phyloP scores from a whole-genome alignment of 1,284 basidiomycete species.

The Cryptococcus deneoformans region DNA sequence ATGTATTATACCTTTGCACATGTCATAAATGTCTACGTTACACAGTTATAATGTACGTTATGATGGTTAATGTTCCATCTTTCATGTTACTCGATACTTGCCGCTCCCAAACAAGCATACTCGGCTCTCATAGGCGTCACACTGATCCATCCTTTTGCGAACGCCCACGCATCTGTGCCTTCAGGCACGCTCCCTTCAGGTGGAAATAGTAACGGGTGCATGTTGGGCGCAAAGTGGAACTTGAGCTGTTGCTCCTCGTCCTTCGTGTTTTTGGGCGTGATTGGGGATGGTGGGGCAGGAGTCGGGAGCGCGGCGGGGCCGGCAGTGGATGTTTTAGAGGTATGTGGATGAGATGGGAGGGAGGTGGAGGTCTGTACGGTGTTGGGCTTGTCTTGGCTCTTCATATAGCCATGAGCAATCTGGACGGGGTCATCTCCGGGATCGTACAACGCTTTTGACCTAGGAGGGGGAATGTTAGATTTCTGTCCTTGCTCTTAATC shows the following conservation, averaged over 20 bases:
- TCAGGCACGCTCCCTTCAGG: conserved; percentile 59
- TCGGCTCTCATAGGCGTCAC: conserved; percentile 39
- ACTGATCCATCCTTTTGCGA: conserved; percentile 39
- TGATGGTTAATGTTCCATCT: too few species aligned
- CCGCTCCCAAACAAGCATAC: conserved; percentile 18
- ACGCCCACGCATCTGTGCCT: conserved; percentile 68
- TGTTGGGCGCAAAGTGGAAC: conserved; percentile 80
- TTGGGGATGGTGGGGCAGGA: conserved; percentile 12
- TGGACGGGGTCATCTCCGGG: conserved; percentile 19
- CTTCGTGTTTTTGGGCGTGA: not conserved
- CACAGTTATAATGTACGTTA: too few species aligned
- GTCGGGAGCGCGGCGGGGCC: conserved; percentile 32
- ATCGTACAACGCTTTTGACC: conserved; percentile 11
- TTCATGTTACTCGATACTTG: too few species aligned
- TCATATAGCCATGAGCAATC: not conserved
- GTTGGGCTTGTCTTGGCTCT: conserved; percentile 7
- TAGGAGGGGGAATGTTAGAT: not conserved
- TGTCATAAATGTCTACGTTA: too few species aligned
- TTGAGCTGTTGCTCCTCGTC: conserved; percentile 49
- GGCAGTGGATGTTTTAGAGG: conserved; percentile 18
- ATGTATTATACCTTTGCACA: not conserved
- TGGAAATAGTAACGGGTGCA: conserved; percentile 66
- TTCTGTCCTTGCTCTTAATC: not conserved
- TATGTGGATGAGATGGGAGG: not conserved
- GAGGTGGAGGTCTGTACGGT: not conserved